phyloP scores from a whole-genome alignment of 2,329 filamentous ascomycete species.

The Rhexocercosporidium sp. region DNA sequence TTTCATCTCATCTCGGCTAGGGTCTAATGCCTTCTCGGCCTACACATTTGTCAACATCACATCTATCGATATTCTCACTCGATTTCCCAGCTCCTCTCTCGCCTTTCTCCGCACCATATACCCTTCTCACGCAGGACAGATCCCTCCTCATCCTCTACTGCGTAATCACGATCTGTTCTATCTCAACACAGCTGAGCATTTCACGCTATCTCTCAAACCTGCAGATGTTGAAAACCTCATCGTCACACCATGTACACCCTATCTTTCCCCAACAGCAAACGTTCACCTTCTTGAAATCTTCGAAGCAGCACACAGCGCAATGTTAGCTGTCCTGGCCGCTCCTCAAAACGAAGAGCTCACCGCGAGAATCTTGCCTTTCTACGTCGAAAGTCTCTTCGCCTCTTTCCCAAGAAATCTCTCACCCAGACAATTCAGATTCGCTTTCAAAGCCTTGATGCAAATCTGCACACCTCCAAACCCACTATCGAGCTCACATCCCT shows the following conservation, averaged over 20 bases:
- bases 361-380: conserved; percentile 67
- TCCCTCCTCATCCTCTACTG: conserved; percentile 68
- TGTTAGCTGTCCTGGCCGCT: conserved; percentile 70
- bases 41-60: conserved; percentile 73
- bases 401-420: conserved; percentile 71
- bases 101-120: conserved; percentile 55
- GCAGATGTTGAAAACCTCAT: conserved; percentile 64
- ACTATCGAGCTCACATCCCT: conserved; percentile 64
- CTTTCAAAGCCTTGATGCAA: conserved; percentile 70
- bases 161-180: conserved; percentile 74
- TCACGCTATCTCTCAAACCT: conserved; percentile 63
- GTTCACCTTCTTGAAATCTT: conserved; percentile 65
- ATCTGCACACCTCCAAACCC: conserved; percentile 69
- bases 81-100: conserved; percentile 63
- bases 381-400: conserved; percentile 69
- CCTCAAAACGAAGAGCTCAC: conserved; percentile 67
- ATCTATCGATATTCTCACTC: conserved; percentile 70
- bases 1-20: conserved; percentile 71
- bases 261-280: conserved; percentile 55
- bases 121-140: conserved; percentile 50
- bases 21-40: conserved; percentile 68
- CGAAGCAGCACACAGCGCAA: conserved; percentile 73
- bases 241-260: conserved; percentile 65
- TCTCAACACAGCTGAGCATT: conserved; percentile 73
- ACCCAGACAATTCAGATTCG: conserved; percentile 71